These are phyloP conservation scores for Galerina marginata DNA, from an alignment of 768 basidiomycete species.

Conservation along the genomic window DNA sequence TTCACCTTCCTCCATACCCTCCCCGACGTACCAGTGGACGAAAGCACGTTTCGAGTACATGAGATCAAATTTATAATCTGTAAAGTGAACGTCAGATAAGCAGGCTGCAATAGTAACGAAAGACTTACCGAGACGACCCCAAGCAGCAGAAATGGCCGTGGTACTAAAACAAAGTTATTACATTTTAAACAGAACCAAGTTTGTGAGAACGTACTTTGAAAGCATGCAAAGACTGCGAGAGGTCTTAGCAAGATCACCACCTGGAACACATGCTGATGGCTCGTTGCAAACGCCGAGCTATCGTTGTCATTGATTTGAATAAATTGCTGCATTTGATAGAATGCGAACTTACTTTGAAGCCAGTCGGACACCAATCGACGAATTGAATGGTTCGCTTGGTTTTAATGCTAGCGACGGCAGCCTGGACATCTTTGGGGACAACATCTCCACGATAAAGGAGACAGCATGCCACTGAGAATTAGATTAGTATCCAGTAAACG, in stretches of 20 bases:
- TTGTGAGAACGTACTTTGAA: slow-evolving; percentile 53
- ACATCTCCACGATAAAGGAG: slow-evolving; percentile 94
- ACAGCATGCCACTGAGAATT: slow-evolving; percentile 78
- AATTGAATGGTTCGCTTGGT: slow-evolving; percentile 98
- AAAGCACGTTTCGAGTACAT: slow-evolving; percentile 96
- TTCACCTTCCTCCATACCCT: slow-evolving; percentile 99
- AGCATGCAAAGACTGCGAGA: slow-evolving; percentile 97
- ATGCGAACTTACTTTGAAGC: slow-evolving; percentile 68
- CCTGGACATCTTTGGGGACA: slow-evolving; percentile 92
- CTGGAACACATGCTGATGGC: slow-evolving; percentile 87
- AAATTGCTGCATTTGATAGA: no score
- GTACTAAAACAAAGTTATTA: slow-evolving; percentile 43
- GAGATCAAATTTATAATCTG: slow-evolving; percentile 96
- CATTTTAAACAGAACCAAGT: not conserved
- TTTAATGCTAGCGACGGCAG: slow-evolving; percentile 92
- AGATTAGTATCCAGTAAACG: not conserved
- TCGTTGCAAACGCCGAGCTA: slow-evolving; percentile 93
- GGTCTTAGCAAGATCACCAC: slow-evolving; percentile 93
- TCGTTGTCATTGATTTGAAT: not conserved
- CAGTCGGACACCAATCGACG: slow-evolving; percentile 97
- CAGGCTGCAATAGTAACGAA: not conserved
- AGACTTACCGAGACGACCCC: slow-evolving; percentile 65
- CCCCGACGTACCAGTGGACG: slow-evolving; percentile 95
- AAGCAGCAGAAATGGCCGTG: slow-evolving; percentile 92
- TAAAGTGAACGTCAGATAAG: not conserved